Evolutionary conservation across 2,329 filamentous ascomycete species (phyloP).

Genomic region (Triangularia verruculosa): DNA sequence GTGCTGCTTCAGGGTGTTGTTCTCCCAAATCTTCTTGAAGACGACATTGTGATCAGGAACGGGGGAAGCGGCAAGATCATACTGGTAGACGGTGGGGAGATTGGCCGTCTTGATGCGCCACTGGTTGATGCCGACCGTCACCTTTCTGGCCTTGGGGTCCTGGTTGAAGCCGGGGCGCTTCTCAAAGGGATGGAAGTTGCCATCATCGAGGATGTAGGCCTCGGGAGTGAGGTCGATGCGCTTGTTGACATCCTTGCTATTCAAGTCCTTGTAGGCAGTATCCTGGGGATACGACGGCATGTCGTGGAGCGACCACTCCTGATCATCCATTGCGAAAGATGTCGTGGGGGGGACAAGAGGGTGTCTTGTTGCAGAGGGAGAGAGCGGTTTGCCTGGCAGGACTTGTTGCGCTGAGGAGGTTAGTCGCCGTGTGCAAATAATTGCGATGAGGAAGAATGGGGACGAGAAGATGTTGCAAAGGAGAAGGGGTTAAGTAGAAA

Average conservation of each 20-base stretch:
- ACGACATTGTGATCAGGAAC: slow-evolving; percentile 58
- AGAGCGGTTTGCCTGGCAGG: neutral
- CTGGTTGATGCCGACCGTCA: slow-evolving; percentile 66
- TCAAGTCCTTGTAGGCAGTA: neutral
- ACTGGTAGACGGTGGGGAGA: slow-evolving; percentile 68
- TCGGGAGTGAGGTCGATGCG: slow-evolving; percentile 59
- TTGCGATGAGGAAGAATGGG: neutral
- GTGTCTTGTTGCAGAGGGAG: neutral
- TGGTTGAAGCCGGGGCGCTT: slow-evolving; percentile 58
- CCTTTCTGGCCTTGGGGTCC: slow-evolving; percentile 44
- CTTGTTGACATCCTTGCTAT: neutral
- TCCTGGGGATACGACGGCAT: slow-evolving; percentile 37
- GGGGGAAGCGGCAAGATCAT: slow-evolving; percentile 72
- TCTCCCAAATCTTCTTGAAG: slow-evolving; percentile 74
- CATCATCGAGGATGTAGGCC: slow-evolving; percentile 47
- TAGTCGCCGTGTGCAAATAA: neutral
- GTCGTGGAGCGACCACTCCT: neutral
- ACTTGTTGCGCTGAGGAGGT: neutral
- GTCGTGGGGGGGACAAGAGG: neutral
- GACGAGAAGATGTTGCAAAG: neutral
- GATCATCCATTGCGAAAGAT: neutral
- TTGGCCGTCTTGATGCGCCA: slow-evolving; percentile 65
- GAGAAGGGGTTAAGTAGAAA: slow-evolving; percentile 5
- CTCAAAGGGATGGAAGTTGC: slow-evolving; percentile 36
- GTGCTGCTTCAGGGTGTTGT: slow-evolving; percentile 53